phyloP scores from a whole-genome alignment of 768 basidiomycete genomes.

The Russula abietina region DNA sequence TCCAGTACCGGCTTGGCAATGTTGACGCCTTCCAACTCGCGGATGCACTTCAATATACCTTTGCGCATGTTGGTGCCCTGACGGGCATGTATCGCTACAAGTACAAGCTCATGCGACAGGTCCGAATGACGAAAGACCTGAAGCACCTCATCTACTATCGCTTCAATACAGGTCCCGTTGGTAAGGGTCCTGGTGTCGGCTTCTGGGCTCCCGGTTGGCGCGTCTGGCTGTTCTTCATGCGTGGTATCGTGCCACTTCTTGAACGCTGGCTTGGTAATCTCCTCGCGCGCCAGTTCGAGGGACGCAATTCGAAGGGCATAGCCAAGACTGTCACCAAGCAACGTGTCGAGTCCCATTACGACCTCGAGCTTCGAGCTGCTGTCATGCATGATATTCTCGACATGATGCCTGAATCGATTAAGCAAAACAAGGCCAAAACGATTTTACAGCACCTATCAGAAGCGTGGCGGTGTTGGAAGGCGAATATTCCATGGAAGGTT shows the following conservation, averaged over 20 bases:
- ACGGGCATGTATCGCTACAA: constrained; percentile 99
- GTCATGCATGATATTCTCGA: constrained; percentile 99
- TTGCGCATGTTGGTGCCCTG: constrained; percentile 93
- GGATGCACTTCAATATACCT: constrained; percentile 96
- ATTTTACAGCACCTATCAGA: constrained; percentile 97
- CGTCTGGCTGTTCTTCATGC: constrained; percentile 99
- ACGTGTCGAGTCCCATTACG: constrained; percentile 97
- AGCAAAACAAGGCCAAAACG: constrained; percentile 99
- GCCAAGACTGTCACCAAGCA: constrained; percentile 99
- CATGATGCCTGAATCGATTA: constrained; percentile 99
- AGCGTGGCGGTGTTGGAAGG: constrained; percentile 98
- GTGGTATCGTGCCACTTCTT: constrained; percentile 94
- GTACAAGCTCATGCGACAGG: constrained; percentile 99
- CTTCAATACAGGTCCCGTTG: constrained; percentile 99
- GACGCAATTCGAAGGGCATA: constrained; percentile 91
- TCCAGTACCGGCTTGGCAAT: constrained; percentile 96
- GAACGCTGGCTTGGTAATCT: constrained; percentile 97
- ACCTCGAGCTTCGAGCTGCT: constrained; percentile 92
- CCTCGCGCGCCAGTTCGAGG: constrained; percentile 97
- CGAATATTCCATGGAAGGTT: constrained; percentile 98
- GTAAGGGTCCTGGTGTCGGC: constrained; percentile 97
- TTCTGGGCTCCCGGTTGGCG: constrained; percentile 99
- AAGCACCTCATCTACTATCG: constrained; percentile 98
- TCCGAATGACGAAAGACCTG: constrained; percentile 98
- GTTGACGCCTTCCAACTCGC: constrained; percentile 99